Evolutionary conservation across 2,329 filamentous ascomycete species (phyloP), one percentile per base, ranked within the genome.

Genomic region (Pezicula neosporulosa): DNA sequence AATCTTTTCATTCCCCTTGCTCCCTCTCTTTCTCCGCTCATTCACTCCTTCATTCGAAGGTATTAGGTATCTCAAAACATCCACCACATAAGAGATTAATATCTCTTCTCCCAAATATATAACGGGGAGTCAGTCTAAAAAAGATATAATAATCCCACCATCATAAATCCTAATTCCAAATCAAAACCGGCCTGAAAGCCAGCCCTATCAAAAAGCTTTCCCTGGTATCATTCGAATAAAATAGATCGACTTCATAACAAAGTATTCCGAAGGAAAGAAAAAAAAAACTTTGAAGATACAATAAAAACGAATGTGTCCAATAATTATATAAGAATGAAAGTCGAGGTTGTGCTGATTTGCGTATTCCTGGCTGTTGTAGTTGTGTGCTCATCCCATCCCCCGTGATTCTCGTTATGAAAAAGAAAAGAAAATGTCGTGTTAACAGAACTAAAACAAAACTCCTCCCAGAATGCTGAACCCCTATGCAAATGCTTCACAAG

Each of bases 251-350:
- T 13, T 33, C 30, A 13, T 33, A 33, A 33, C 18, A 21, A 24
- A 19, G 13, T 13, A 16, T 30, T 30, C 15, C 12, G 10, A 12
- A 13, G 21, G 9, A 28, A 44, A 44, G 27, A 18, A n/a, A 33
- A 44, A 44, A 27, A 16, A 39, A 21, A 39, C 8, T 16, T 16
- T 7, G 9, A 16, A 16, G n/a, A 8, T 21, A 39, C 19, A 44
- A 21, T 16, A 27, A 27, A 44, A 44, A 27, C 42, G 42, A 44
- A 28, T 30, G 42, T 44, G 6, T 44, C 27, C 42, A 44, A 44
- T 44, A 44, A 44, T 44, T 44, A 44, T 44, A 44, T 44, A 44
- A 44, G n/a, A 21, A 39, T 8, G 19, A 39, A 39, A 21, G 16
- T 39, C 8, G 19, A 39, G 2, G 15, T 16, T 39, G 35, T 16